Conservation (phyloP, 768 basidiomycete species). For the Boletus bicolor region DNA sequence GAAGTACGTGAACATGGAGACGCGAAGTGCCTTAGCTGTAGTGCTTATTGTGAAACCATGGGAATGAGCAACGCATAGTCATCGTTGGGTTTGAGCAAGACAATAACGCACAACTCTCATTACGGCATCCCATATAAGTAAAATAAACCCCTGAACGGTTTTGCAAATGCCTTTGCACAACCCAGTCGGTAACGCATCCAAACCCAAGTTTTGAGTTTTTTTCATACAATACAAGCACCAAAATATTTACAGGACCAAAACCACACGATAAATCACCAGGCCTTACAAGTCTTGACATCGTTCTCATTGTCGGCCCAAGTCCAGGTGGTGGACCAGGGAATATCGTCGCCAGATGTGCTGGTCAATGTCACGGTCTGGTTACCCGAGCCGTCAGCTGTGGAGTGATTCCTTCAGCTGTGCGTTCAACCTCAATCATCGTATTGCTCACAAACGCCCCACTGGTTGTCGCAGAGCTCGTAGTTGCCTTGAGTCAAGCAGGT, state of each 20-base stretch:
- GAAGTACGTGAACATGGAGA: constrained; percentile 23
- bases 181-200: background rate
- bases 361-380: no score
- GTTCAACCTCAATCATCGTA: no score
- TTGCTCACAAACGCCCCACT: no score
- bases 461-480: no score
- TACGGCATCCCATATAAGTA: constrained; percentile 4
- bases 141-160: constrained; percentile 13
- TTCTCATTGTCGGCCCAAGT: no score
- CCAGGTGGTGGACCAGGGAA: no score
- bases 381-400: no score
- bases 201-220: no score
- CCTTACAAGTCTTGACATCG: no score
- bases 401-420: no score
- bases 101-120: constrained; percentile 19
- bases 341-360: no score
- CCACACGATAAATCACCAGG: background rate
- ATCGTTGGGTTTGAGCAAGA: constrained; percentile 16
- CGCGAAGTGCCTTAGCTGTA: constrained; percentile 11
- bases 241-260: background rate
- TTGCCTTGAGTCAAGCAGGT: no score
- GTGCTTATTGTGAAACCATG: constrained; percentile 32
- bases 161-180: background rate
- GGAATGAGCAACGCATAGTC: constrained; percentile 16
- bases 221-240: background rate